These are phyloP conservation scores for Urtica urens DNA, from an alignment of 306 rosid genomes.

Conservation along the genomic window DNA sequence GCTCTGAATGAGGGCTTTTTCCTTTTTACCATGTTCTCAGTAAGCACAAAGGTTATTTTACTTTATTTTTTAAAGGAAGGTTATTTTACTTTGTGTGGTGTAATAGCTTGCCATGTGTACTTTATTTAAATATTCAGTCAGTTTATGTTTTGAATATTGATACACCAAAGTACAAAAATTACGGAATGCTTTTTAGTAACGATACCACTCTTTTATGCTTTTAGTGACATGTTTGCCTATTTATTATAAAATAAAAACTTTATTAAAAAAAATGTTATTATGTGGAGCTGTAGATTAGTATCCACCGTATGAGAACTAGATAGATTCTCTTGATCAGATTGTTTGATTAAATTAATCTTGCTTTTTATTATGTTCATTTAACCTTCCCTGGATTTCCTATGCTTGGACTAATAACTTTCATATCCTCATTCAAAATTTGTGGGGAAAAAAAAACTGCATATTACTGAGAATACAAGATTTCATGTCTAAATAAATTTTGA, in stretches of 20 bases:
- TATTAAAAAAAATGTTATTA: constrained; percentile 4
- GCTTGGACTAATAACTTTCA: not conserved
- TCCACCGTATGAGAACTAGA: constrained; percentile 35
- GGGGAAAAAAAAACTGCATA: no score
- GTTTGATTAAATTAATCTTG: not conserved
- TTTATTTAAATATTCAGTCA: no score
- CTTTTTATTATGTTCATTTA: constrained; percentile 5
- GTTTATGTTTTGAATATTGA: no score
- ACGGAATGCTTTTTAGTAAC: constrained; percentile 2
- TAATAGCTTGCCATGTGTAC: no score
- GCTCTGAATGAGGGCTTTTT: not conserved
- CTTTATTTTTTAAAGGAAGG: no score
- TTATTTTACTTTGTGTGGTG: no score
- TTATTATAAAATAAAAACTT: constrained; percentile 16
- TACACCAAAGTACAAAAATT: not conserved
- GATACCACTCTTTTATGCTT: constrained; percentile 9
- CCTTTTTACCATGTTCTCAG: not conserved
- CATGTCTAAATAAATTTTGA: no score
- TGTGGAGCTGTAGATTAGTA: no score
- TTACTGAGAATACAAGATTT: no score
- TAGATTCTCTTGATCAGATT: not conserved
- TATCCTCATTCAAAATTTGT: no score
- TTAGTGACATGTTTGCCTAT: constrained; percentile 22
- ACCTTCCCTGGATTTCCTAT: not conserved
- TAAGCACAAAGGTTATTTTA: no score